Percentiles rank a stretch among this genome's conserved stretches.
phyloP scores from a whole-genome alignment of 805 yeast genomes.

The Hanseniaspora clermontiae region DNA sequence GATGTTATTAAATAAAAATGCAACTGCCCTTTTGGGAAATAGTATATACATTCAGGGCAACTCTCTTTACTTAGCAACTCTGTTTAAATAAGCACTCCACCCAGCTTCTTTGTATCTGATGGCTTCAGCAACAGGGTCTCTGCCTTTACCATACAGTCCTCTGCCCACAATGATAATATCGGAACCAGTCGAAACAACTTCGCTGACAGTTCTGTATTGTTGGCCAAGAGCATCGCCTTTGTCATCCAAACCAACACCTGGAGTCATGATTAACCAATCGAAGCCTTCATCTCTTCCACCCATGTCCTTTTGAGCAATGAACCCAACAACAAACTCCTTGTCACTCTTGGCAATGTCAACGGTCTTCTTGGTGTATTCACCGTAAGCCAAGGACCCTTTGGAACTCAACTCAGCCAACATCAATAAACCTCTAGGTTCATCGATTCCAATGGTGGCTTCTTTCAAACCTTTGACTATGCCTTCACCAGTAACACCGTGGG shows the following conservation, averaged over 20 bases:
- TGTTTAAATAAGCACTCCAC: constrained; percentile 72
- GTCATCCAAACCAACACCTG: constrained; percentile 96
- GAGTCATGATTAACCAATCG: constrained; percentile 95
- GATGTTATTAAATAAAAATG: neutral
- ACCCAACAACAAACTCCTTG: constrained; percentile 85
- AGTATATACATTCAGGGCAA: neutral
- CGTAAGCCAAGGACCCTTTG: constrained; percentile 85
- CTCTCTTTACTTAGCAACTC: constrained; percentile 18
- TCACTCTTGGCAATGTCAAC: constrained; percentile 82
- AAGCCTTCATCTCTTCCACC: constrained; percentile 72
- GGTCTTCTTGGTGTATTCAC: constrained; percentile 77
- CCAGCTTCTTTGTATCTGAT: constrained; percentile 85
- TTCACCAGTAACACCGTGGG: constrained; percentile 92
- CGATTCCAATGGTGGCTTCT: constrained; percentile 54
- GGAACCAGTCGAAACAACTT: constrained; percentile 73
- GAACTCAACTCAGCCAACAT: constrained; percentile 95
- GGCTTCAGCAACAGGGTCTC: constrained; percentile 82
- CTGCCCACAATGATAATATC: constrained; percentile 97
- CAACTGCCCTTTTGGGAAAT: neutral
- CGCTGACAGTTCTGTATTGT: constrained; percentile 85
- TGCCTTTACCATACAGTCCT: constrained; percentile 86
- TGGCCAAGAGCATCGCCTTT: constrained; percentile 94
- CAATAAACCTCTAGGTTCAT: constrained; percentile 75
- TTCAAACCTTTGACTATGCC: constrained; percentile 84
- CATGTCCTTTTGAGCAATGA: constrained; percentile 85